phyloP scores from a whole-genome alignment of 2,329 filamentous ascomycete genomes.

The Aspergillus pseudonomiae region DNA sequence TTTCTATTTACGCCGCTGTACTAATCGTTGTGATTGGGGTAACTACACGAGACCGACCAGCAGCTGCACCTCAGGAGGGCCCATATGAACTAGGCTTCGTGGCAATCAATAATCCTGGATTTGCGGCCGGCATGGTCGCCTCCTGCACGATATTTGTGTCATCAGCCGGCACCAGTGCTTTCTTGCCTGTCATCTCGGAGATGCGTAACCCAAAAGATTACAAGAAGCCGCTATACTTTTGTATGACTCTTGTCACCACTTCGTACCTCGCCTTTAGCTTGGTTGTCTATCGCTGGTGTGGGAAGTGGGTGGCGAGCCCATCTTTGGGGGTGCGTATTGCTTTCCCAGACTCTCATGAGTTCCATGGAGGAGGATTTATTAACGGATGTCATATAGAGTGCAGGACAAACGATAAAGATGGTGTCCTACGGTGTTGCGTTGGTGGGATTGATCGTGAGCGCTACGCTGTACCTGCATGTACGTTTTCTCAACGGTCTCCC shows the following conservation, averaged over 20 bases:
- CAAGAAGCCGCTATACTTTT: slow-evolving; percentile 61
- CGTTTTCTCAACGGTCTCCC: background rate
- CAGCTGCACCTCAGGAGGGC: slow-evolving; percentile 62
- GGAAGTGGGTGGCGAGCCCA: slow-evolving; percentile 64
- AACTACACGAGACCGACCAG: slow-evolving; percentile 59
- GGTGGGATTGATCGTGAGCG: slow-evolving; percentile 57
- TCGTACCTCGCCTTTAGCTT: slow-evolving; percentile 63
- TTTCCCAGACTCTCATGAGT: no score
- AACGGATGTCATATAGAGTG: slow-evolving; percentile 40
- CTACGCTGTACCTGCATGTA: slow-evolving; percentile 48
- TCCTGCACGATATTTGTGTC: slow-evolving; percentile 63
- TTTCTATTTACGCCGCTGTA: slow-evolving; percentile 60
- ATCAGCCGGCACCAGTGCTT: slow-evolving; percentile 61
- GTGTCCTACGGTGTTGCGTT: slow-evolving; percentile 63
- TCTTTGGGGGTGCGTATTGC: slow-evolving; percentile 51
- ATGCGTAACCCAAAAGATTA: slow-evolving; percentile 64
- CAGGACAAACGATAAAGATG: slow-evolving; percentile 63
- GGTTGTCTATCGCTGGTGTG: slow-evolving; percentile 65
- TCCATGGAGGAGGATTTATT: background rate
- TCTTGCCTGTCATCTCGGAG: slow-evolving; percentile 67
- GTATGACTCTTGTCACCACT: slow-evolving; percentile 60
- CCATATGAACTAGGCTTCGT: slow-evolving; percentile 63
- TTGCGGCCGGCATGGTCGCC: slow-evolving; percentile 62
- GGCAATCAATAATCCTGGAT: slow-evolving; percentile 59
- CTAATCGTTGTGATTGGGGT: slow-evolving; percentile 63